Conservation (phyloP, 768 basidiomycete genomes). For the Xerocomellus intermedius region DNA sequence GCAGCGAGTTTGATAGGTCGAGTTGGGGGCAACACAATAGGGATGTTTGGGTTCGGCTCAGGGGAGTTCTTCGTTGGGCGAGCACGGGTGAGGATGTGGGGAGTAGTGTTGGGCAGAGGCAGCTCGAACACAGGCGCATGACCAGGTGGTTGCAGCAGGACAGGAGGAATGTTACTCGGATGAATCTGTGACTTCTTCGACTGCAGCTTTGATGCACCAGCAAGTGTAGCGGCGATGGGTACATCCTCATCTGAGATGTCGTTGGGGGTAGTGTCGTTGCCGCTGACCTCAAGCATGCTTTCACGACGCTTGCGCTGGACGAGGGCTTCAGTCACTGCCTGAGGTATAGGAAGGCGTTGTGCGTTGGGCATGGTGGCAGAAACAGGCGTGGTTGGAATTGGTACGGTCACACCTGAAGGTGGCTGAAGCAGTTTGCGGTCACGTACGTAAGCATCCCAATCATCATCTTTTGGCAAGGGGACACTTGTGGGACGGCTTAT, state of each 20-base stretch:
- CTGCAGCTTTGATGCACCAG: conserved; percentile 6
- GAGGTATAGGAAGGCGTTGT: conserved; percentile 55
- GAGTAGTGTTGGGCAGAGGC: conserved; percentile 16
- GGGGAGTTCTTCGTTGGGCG: conserved; percentile 18
- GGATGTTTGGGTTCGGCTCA: conserved; percentile 28
- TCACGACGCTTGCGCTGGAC: conserved; percentile 70
- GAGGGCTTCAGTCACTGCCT: conserved; percentile 75
- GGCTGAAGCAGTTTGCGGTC: conserved; percentile 85
- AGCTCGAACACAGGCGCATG: conserved; percentile 29
- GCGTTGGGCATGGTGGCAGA: conserved; percentile 32
- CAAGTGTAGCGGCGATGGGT: conserved; percentile 29
- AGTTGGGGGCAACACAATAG: conserved; percentile 31
- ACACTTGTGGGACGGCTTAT: conserved; percentile 71
- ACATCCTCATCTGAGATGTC: conserved; percentile 36
- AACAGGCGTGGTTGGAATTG: conserved; percentile 62
- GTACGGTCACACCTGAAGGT: conserved; percentile 75
- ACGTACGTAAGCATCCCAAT: conserved; percentile 85
- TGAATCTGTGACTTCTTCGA: conserved; percentile 22
- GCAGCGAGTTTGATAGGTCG: conserved; percentile 36
- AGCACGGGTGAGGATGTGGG: conserved; percentile 24
- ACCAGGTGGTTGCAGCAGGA: conserved; percentile 31
- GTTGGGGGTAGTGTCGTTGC: conserved; percentile 31
- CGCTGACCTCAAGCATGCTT: conserved; percentile 53
- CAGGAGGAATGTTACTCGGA: conserved; percentile 25
- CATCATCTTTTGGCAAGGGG: conserved; percentile 60